phyloP scores from a whole-genome alignment of 148 eudicot species.

The Suaeda aralocaspica region DNA sequence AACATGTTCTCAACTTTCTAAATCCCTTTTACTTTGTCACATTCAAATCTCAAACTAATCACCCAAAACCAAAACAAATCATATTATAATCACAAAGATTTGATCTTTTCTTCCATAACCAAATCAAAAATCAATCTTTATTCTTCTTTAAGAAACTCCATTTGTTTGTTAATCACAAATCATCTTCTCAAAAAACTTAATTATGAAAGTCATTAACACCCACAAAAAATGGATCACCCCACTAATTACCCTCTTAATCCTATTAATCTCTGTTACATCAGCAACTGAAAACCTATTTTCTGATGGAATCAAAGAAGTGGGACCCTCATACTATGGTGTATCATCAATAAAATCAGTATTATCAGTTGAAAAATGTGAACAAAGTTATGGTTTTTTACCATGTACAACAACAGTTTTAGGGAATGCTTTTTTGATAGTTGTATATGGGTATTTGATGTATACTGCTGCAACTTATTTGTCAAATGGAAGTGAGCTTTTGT shows the following conservation, averaged over 20 bases:
- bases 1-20: too few species aligned
- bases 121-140: too few species aligned
- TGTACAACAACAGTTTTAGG: conserved; percentile 65
- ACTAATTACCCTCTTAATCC: conserved; percentile 23
- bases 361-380: conserved; percentile 39
- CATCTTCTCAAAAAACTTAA: neutral
- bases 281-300: neutral
- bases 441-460: conserved; percentile 75
- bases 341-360: conserved; percentile 1
- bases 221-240: too few species aligned
- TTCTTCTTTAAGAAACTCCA: too few species aligned
- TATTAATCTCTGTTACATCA: conserved; percentile 17
- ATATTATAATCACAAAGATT: too few species aligned
- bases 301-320: neutral
- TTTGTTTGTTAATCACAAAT: neutral
- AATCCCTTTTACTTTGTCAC: too few species aligned
- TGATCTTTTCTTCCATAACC: too few species aligned
- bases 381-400: conserved; percentile 83
- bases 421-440: conserved; percentile 55
- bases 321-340: conserved; percentile 9
- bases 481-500: conserved; percentile 67
- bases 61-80: too few species aligned
- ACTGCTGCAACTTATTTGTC: conserved; percentile 68
- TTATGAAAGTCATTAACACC: neutral
- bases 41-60: too few species aligned